phyloP scores from a whole-genome alignment of 1,284 basidiomycete species.

The Nidula niveotomentosa region DNA sequence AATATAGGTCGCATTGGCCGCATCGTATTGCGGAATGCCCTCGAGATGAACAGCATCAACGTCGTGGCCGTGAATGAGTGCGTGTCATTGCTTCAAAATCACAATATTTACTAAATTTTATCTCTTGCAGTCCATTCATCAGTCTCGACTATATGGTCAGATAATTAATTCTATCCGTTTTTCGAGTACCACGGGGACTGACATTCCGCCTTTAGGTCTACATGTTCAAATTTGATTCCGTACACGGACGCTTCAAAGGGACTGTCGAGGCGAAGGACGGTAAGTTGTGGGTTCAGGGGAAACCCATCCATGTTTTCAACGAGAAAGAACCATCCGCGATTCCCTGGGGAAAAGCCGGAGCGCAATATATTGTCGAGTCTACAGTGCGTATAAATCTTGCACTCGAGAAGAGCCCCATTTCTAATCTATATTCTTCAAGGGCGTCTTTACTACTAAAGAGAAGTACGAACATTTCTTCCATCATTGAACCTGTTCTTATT shows the following conservation, averaged over 20 bases:
- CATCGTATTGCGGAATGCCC: slow-evolving; percentile 93
- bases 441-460: slow-evolving; percentile 94
- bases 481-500: slow-evolving; percentile 1
- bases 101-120: not conserved
- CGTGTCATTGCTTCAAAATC: slow-evolving; percentile 20
- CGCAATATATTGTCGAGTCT: slow-evolving; percentile 94
- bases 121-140: slow-evolving; percentile 76
- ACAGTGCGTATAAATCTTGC: slow-evolving; percentile 47
- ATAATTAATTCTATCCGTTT: slow-evolving; percentile 4
- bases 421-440: slow-evolving; percentile 33
- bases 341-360: slow-evolving; percentile 78
- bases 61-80: slow-evolving; percentile 89
- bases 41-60: slow-evolving; percentile 71
- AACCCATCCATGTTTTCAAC: slow-evolving; percentile 75
- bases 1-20: slow-evolving; percentile 88
- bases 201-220: slow-evolving; percentile 66
- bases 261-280: slow-evolving; percentile 78
- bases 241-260: slow-evolving; percentile 93
- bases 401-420: not conserved
- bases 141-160: slow-evolving; percentile 88
- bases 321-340: slow-evolving; percentile 89
- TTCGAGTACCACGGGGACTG: not conserved
- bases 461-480: slow-evolving; percentile 39
- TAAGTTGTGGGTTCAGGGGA: slow-evolving; percentile 85
- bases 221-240: slow-evolving; percentile 99